Evolutionary conservation across 164 flowering plant species (phyloP), one percentile per base, ranked within the genome.

Genomic region (Berberis thunbergii): DNA sequence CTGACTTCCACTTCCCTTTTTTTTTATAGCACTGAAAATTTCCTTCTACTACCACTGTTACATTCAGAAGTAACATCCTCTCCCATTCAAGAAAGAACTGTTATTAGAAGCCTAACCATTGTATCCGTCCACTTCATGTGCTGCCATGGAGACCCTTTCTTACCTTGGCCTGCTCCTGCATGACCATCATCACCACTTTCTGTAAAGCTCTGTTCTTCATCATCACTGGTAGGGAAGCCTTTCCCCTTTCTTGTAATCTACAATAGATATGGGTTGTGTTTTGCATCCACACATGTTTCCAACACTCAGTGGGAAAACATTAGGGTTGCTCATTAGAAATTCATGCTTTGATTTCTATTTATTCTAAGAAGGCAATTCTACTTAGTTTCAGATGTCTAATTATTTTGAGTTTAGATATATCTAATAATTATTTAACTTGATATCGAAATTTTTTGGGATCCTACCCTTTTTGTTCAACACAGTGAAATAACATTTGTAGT

Each of bases 1-100:
- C 75, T 4, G 78, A 77, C 57, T 81, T 86, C 94, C 94, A 90
- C 78, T 90, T 90, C n/a, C 94, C 91, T 67, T 87, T 90, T 67
- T 67, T 80, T 87, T 75, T 83, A 89, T 57, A 86, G 62, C 43
- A 79, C 67, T 4, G 77, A 69, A 67, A 45, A 77, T 61, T 80
- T 88, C 69, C 84, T 83, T 70, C 82, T 74, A 4, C 76, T 74
- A 26, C 72, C 80, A 65, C 63, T 66, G 60, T 79, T 78, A 70
- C 76, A 73, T 38, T 83, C 89, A 10, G 71, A 54, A 4, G 69
- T 57, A 50, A 69, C 69, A 69, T 87, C 92, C 70, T 86, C 89
- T 7, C 92, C 86, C 1, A 81, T 64, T 56, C 83, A 90, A 58
- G 92, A 84, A 69, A 87, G 85, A 66, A 86, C 83, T 9, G 88